These are phyloP conservation scores for Myriosclerotinia scirpicola DNA, from an alignment of 2,329 filamentous ascomycete genomes.

Conservation along the genomic window DNA sequence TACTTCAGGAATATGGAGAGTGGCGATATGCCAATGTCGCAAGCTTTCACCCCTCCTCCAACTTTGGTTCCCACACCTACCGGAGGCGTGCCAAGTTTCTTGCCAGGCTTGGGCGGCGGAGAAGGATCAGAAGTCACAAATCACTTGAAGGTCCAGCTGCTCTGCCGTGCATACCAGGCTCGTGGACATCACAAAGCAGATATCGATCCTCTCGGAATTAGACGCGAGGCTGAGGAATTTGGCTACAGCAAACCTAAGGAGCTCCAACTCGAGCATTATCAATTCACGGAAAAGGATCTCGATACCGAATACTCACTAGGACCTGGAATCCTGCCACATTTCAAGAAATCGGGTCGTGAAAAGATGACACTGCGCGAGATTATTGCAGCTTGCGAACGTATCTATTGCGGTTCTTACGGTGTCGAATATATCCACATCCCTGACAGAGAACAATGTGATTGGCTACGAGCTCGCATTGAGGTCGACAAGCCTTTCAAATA, in stretches of 20 bases:
- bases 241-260: slow-evolving; percentile 89
- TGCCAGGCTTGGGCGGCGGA: slow-evolving; percentile 66
- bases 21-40: slow-evolving; percentile 95
- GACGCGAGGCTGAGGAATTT: slow-evolving; percentile 79
- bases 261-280: slow-evolving; percentile 88
- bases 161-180: slow-evolving; percentile 96
- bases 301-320: slow-evolving; percentile 90
- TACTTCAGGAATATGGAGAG: slow-evolving; percentile 99
- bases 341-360: slow-evolving; percentile 81
- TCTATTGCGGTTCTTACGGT: slow-evolving; percentile 97
- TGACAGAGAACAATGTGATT: slow-evolving; percentile 96
- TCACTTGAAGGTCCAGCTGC: slow-evolving; percentile 95
- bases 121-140: slow-evolving; percentile 84
- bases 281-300: slow-evolving; percentile 91
- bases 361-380: slow-evolving; percentile 98
- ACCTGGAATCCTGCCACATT: slow-evolving; percentile 91
- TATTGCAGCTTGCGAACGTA: slow-evolving; percentile 85
- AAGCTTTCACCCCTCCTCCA: slow-evolving; percentile 94
- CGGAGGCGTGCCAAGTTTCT: slow-evolving; percentile 72
- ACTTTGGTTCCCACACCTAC: slow-evolving; percentile 82
- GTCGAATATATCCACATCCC: slow-evolving; percentile 99
- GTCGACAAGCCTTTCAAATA: slow-evolving; percentile 95
- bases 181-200: slow-evolving; percentile 98
- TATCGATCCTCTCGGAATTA: slow-evolving; percentile 93
- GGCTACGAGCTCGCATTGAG: slow-evolving; percentile 93